Evolutionary conservation across 2,329 filamentous ascomycete species (phyloP).

Genomic region (Verticillium longisporum): DNA sequence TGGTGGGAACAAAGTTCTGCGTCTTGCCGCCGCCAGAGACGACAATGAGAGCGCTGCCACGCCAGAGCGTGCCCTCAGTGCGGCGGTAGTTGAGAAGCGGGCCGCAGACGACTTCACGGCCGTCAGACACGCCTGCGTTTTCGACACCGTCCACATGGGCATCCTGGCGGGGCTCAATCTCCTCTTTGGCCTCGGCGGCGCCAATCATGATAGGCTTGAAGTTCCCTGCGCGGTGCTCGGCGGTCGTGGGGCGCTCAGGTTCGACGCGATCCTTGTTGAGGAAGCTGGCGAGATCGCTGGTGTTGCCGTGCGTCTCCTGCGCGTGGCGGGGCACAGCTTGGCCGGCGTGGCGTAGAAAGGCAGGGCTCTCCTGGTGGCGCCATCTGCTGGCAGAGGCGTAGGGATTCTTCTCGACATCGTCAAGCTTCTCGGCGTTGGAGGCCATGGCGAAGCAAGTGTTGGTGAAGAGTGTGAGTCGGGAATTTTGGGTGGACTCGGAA

Average conservation of each 20-base stretch:
- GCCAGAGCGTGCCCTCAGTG: slow-evolving; percentile 65
- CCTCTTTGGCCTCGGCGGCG: slow-evolving; percentile 25
- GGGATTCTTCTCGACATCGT: slow-evolving; percentile 37
- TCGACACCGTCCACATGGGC: slow-evolving; percentile 6
- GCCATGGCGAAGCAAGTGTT: slow-evolving; percentile 11
- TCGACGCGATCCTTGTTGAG: slow-evolving; percentile 48
- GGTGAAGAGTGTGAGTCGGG: background rate
- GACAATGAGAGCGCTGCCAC: slow-evolving; percentile 81
- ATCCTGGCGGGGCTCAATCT: slow-evolving; percentile 7
- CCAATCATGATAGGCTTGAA: slow-evolving; percentile 45
- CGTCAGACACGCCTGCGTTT: slow-evolving; percentile 24
- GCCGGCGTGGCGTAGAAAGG: slow-evolving; percentile 44
- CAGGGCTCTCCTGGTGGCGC: slow-evolving; percentile 57
- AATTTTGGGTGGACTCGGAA: background rate
- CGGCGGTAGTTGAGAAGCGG: slow-evolving; percentile 72
- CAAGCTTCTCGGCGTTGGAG: slow-evolving; percentile 16
- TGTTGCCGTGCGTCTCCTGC: slow-evolving; percentile 29
- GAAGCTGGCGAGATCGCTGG: slow-evolving; percentile 48
- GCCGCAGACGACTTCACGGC: slow-evolving; percentile 60
- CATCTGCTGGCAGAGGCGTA: slow-evolving; percentile 51
- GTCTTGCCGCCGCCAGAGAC: slow-evolving; percentile 61
- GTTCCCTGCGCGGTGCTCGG: slow-evolving; percentile 23
- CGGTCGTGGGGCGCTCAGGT: slow-evolving; percentile 20
- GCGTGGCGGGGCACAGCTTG: slow-evolving; percentile 28
- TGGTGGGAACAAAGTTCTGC: slow-evolving; percentile 49